phyloP scores from a whole-genome alignment of 2,329 filamentous ascomycete species.

The Stachybotrys chartarum region DNA sequence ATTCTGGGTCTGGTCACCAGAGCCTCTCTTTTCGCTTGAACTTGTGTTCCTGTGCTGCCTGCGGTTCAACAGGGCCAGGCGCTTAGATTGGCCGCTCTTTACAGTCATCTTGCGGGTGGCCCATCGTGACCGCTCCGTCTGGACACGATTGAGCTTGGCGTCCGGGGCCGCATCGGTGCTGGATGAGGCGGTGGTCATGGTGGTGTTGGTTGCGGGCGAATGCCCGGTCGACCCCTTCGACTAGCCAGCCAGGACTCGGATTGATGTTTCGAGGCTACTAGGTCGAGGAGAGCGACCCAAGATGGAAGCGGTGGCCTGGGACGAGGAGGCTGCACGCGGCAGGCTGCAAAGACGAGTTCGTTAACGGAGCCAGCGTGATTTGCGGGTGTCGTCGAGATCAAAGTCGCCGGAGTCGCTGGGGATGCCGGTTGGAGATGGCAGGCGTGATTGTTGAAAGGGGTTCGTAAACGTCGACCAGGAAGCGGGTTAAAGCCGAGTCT shows the following conservation, averaged over 20 bases:
- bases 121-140: conserved; percentile 81
- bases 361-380: neutral
- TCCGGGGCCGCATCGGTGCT: conserved; percentile 17
- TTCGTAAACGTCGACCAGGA: too few species aligned
- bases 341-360: neutral
- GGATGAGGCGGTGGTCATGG: conserved; percentile 24
- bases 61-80: conserved; percentile 73
- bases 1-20: conserved; percentile 18
- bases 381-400: neutral
- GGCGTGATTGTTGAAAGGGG: too few species aligned
- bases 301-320: neutral
- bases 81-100: conserved; percentile 69
- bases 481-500: too few species aligned
- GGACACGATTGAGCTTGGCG: conserved; percentile 14
- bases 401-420: neutral
- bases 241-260: conserved; percentile 22
- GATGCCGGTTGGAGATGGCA: too few species aligned
- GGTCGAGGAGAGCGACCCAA: neutral
- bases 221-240: conserved; percentile 28
- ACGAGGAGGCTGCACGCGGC: neutral
- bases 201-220: conserved; percentile 24
- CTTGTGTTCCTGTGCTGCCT: conserved; percentile 56
- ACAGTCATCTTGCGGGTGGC: conserved; percentile 83
- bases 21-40: conserved; percentile 63
- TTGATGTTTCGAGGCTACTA: neutral